phyloP scores from a whole-genome alignment of 495 filamentous ascomycete species.

The Neurospora tetrasperma region DNA sequence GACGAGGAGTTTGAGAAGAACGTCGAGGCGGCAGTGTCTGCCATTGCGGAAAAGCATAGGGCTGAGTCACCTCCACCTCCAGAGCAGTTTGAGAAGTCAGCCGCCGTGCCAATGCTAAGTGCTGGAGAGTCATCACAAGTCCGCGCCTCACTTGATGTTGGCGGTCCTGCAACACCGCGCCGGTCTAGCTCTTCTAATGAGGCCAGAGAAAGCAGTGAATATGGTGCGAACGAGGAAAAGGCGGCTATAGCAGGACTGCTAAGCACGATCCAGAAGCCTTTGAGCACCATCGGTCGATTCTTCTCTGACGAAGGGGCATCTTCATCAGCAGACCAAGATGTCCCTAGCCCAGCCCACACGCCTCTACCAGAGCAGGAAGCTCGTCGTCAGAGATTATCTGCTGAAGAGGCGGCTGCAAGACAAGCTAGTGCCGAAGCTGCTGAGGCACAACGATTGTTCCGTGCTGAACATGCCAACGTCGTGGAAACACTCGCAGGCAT shows the following conservation, averaged over 20 bases:
- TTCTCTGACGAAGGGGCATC: constrained; percentile 68
- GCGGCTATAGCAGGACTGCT: constrained; percentile 78
- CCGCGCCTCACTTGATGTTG: constrained; percentile 36
- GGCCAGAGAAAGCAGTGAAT: constrained; percentile 18
- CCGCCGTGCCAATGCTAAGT: constrained; percentile 33
- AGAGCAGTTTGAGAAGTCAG: constrained; percentile 51
- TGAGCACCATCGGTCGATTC: constrained; percentile 93
- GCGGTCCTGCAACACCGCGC: constrained; percentile 27
- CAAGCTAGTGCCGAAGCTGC: constrained; percentile 90
- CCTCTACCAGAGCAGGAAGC: constrained; percentile 44
- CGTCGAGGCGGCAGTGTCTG: constrained; percentile 92
- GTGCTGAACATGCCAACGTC: constrained; percentile 77
- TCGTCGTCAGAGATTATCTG: constrained; percentile 40
- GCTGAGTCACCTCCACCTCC: constrained; percentile 36
- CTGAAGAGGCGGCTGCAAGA: constrained; percentile 84
- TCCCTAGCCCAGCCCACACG: constrained; percentile 41
- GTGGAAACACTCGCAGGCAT: constrained; percentile 87
- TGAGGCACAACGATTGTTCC: constrained; percentile 75
- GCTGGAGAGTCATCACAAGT: constrained; percentile 22
- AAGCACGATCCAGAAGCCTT: constrained; percentile 80
- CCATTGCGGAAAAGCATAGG: constrained; percentile 81
- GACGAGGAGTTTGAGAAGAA: constrained; percentile 93
- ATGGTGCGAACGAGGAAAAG: constrained; percentile 51
- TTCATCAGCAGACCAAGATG: constrained; percentile 27
- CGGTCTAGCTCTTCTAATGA: constrained; percentile 37